phyloP scores from a whole-genome alignment of 371 early-diverging fungal genomes.

The Mucor sp. region DNA sequence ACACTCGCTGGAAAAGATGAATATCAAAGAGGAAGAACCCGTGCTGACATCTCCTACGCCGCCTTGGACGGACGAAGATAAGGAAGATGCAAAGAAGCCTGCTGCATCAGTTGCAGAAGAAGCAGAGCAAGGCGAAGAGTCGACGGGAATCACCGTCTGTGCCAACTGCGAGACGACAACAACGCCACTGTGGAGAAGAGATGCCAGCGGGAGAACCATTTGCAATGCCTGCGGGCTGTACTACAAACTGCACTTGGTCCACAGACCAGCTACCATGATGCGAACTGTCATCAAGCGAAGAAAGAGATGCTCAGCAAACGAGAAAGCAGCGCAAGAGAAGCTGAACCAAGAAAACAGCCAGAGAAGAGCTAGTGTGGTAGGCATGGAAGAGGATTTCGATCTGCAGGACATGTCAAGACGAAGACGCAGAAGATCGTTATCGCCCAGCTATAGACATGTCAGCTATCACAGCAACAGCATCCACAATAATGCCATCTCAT shows the following conservation, averaged over 20 bases:
- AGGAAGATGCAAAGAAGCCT: not conserved
- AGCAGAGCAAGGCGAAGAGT: conserved; percentile 1
- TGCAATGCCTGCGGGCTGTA: conserved; percentile 88
- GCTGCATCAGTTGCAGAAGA: not conserved
- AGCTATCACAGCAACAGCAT: not conserved
- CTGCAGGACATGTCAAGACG: conserved; percentile 61
- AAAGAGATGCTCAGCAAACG: conserved; percentile 31
- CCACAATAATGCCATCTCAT: not conserved
- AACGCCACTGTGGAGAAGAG: conserved; percentile 84
- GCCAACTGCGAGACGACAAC: conserved; percentile 72
- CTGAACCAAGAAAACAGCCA: conserved; percentile 39
- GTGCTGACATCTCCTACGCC: conserved; percentile 5
- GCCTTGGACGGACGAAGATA: conserved; percentile 28
- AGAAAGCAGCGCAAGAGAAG: conserved; percentile 9
- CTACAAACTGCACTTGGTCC: conserved; percentile 68
- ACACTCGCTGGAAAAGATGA: conserved; percentile 14
- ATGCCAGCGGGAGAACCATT: conserved; percentile 63
- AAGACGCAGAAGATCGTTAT: conserved; percentile 22
- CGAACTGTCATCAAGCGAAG: conserved; percentile 61
- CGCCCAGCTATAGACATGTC: conserved; percentile 10
- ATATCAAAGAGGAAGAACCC: conserved; percentile 15
- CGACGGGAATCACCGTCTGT: conserved; percentile 43
- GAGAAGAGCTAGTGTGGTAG: conserved; percentile 67
- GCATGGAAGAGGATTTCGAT: conserved; percentile 62
- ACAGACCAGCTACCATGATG: conserved; percentile 61